Evolutionary conservation across 1,284 basidiomycete genomes (phyloP).

Genomic region (Kwoniella shivajii): DNA sequence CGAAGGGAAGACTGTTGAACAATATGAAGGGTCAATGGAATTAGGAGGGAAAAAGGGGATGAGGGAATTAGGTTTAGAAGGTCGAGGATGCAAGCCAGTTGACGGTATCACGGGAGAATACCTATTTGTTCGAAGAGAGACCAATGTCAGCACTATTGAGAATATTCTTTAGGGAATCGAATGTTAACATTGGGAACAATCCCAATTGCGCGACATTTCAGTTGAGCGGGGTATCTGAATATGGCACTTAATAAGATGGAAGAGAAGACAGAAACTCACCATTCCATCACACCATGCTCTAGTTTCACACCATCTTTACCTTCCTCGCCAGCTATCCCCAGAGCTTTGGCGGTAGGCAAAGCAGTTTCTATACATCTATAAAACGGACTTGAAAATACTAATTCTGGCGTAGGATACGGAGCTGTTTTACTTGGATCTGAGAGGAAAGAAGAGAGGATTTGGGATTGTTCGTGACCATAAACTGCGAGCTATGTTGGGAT

Average conservation of each 20-base stretch:
- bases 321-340: slow-evolving; percentile 19
- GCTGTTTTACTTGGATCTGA: slow-evolving; percentile 21
- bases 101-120: slow-evolving; percentile 41
- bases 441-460: slow-evolving; percentile 41
- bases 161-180: too few species aligned
- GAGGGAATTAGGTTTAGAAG: slow-evolving; percentile 33
- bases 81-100: slow-evolving; percentile 51
- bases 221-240: too few species aligned
- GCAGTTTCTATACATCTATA: slow-evolving; percentile 60
- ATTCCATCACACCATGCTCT: slow-evolving; percentile 58
- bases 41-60: slow-evolving; percentile 37
- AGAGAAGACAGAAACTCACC: slow-evolving; percentile 48
- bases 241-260: neutral
- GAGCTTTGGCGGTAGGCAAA: slow-evolving; percentile 47
- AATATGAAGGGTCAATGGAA: slow-evolving; percentile 43
- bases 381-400: slow-evolving; percentile 51
- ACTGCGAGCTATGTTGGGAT: slow-evolving; percentile 48
- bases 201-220: too few species aligned
- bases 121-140: slow-evolving; percentile 20
- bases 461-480: slow-evolving; percentile 53
- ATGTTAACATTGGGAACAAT: too few species aligned
- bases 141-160: too few species aligned
- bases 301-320: slow-evolving; percentile 31
- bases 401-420: slow-evolving; percentile 44
- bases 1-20: slow-evolving; percentile 54